Conservation (phyloP, 2,329 filamentous ascomycete genomes). For the Calonectria ilicicola region DNA sequence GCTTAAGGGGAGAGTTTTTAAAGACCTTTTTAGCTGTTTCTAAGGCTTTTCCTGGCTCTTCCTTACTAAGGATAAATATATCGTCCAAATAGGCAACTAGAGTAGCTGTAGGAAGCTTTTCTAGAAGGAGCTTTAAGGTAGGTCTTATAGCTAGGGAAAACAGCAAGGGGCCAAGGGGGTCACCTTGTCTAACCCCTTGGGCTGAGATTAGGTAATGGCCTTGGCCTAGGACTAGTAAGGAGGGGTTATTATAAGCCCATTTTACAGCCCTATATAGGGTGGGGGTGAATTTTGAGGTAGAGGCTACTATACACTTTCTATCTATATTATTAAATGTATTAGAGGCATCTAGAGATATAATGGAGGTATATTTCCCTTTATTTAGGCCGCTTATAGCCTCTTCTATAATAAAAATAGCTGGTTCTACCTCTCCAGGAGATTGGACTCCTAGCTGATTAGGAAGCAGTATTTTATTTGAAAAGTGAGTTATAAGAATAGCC, state of each 20-base stretch:
- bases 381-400: not conserved
- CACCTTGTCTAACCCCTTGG: not conserved
- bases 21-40: not conserved
- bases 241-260: not conserved
- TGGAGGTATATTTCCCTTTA: not conserved
- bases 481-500: not conserved
- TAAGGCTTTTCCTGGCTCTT: not conserved
- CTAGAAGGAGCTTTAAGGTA: not conserved
- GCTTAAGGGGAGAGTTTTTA: not conserved
- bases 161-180: not conserved
- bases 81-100: not conserved
- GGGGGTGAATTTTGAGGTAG: not conserved
- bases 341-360: not conserved
- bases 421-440: not conserved
- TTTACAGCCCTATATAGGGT: not conserved
- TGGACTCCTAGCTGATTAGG: not conserved
- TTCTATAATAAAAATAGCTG: not conserved
- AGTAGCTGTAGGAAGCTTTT: not conserved
- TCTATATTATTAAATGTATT: not conserved
- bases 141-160: constrained; percentile 6
- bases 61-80: not conserved
- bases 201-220: not conserved
- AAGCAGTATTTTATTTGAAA: not conserved
- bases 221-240: not conserved
- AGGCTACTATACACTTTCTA: not conserved